Evolutionary conservation across 1,284 basidiomycete species (phyloP).

Genomic region (Rhodotorula sp.): DNA sequence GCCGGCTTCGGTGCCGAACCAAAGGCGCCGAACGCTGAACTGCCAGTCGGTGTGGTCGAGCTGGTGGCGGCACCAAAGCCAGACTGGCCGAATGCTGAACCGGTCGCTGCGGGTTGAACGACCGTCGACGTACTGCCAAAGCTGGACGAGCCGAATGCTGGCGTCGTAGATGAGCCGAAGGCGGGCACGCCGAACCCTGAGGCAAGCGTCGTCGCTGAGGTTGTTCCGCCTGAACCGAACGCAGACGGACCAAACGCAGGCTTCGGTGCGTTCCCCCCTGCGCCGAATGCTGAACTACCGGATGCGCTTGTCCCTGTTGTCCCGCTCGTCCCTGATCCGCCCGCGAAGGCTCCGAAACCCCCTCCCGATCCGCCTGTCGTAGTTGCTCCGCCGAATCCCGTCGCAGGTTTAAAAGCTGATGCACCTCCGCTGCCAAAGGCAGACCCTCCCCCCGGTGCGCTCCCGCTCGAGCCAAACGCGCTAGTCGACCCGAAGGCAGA

Average conservation of each 20-base stretch:
- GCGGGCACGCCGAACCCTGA: conserved; percentile 41
- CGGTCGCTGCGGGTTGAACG: not conserved
- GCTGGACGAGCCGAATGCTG: conserved; percentile 49
- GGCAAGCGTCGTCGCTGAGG: not conserved
- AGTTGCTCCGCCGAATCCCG: not conserved
- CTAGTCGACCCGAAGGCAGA: conserved; percentile 39
- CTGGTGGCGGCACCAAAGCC: conserved; percentile 47
- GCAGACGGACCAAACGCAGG: conserved; percentile 2
- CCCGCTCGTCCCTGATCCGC: not conserved
- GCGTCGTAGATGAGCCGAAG: conserved; percentile 49
- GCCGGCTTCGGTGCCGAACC: conserved; percentile 49
- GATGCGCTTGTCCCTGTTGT: conserved; percentile 10
- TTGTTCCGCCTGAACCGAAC: not conserved
- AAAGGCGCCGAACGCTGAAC: conserved; percentile 53
- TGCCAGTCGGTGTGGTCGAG: conserved; percentile 25
- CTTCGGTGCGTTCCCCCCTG: conserved; percentile 13
- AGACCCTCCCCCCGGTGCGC: conserved; percentile 1
- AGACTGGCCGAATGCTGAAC: conserved; percentile 21
- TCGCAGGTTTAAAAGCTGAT: conserved; percentile 13
- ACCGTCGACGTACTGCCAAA: conserved; percentile 39
- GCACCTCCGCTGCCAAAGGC: conserved; percentile 13
- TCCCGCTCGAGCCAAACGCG: conserved; percentile 27
- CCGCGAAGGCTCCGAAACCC: conserved; percentile 10
- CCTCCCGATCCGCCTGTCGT: conserved; percentile 2
- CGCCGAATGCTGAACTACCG: not conserved